Base-by-base conservation (phyloP, 129 eudicot species). In the Artemisia argyi region DNA sequence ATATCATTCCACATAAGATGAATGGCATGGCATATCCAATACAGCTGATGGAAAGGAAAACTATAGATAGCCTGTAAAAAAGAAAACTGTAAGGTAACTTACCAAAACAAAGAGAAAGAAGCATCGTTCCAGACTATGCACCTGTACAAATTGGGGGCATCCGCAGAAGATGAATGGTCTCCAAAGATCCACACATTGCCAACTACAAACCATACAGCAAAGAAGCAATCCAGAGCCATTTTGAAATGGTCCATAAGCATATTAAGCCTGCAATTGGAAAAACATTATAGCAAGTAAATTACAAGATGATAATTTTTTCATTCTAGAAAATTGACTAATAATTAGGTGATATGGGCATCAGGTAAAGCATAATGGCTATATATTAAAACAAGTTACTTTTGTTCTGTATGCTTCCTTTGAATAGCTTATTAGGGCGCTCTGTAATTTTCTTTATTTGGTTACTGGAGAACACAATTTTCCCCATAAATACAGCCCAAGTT, bases 1-100 rank as follows among this genome's bases (percentile, higher is more conserved):
- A 87, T 47, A 87, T 87, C 92, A 84, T 84, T 68, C 85, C 85
- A 59, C 89, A 87, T 67, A 87, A 72, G 32, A 87, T 84, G 76
- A 87, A 87, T 18, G 94, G 94, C 94, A 87, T 87, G 22, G 93
- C 94, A 80, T 87, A 87, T 72, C 94, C 94, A 3, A 87, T 79
- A 77, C 94, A 87, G 77, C 87, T 84, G 35, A 87, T 61, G 11
- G 87, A 78, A 67, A 87, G 87, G 60, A 78, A 84, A 53, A 81
- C 92, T 75, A 87, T 68, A 77, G 89, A 84, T 73, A 87, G 76
- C 87, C 94, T 87, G 87, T 75, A 82, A 68, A 53, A 18, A 61
- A 49, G 16, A 15, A 73, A 19, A 68, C 14, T 47, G 71, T 71
- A 53, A 22, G 69, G 30, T n/a, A 5, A 44, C 19, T 69, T n/a